Conservation (phyloP, 176 grass and related monocot species). For the Carex cristatella region DNA sequence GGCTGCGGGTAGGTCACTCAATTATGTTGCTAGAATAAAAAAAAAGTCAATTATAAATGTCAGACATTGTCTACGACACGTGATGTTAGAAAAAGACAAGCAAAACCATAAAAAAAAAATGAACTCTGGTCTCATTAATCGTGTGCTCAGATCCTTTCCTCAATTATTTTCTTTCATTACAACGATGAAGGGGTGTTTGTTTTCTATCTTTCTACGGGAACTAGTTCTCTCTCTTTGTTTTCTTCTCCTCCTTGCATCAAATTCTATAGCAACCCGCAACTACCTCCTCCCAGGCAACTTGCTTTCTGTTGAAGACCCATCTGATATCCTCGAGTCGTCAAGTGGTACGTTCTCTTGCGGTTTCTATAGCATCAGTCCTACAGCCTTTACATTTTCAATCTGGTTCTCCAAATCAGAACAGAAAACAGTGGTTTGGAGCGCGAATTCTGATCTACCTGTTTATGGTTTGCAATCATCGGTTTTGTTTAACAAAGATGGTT, state of each 20-base stretch:
- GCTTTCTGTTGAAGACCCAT: conserved; percentile 20
- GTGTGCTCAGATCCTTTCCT: neutral
- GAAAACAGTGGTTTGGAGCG: conserved; percentile 40
- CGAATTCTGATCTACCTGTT: conserved; percentile 27
- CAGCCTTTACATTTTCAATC: conserved; percentile 48
- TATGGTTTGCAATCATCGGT: conserved; percentile 19
- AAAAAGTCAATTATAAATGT: no score
- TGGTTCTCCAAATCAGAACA: conserved; percentile 33
- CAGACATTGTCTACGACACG: no score
- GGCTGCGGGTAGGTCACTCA: no score
- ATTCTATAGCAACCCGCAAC: neutral
- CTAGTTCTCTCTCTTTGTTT: neutral
- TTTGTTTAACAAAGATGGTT: conserved; percentile 30
- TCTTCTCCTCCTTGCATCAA: conserved; percentile 15
- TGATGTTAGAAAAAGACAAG: no score
- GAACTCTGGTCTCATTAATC: no score
- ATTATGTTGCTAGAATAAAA: no score
- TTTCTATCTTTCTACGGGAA: conserved; percentile 9
- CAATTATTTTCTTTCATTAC: neutral
- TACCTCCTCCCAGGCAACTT: conserved; percentile 19
- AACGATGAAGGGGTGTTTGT: neutral
- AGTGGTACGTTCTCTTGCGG: conserved; percentile 38
- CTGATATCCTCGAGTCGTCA: conserved; percentile 23
- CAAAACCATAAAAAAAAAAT: no score
- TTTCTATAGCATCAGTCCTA: conserved; percentile 23